Evolutionary conservation across 2,329 filamentous ascomycete species (phyloP), one percentile per base, ranked within the genome.

Genomic region (Penicillium sp.): DNA sequence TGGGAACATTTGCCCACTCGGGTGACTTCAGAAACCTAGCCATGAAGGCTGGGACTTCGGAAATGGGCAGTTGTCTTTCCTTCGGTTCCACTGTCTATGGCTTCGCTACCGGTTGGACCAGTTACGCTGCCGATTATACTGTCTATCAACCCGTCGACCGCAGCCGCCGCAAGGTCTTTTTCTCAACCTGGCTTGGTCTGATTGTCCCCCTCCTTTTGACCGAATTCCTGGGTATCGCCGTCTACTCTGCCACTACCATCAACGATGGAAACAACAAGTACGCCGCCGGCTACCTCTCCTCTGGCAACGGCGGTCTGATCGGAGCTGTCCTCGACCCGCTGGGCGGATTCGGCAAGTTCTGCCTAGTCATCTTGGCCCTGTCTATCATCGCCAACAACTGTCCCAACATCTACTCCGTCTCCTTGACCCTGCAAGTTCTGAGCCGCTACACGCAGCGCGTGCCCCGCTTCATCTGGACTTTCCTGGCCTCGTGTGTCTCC

Each of bases 101-200:
- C 32, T 87, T 88, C 65, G 80, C 85, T 15, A 86, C 88, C 2
- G 83, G 89, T 49, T 94, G 90, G 89, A 84, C 86, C 1, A 82
- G 82, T 6, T 89, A 86, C 53, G 88, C 89, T 0, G 86, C 88
- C 7, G 89, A 93, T 66, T 93, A 91, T 69, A 90, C 87, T 18
- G 87, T 90, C 44, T 92, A 92, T 71, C 89, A 91, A 62, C 88
- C 88, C 0, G 75, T 78, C 2, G 78, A 72, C 20, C 84, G 84
- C 33, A 81, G 81, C 24, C 80, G 83, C 18, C 68, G 68, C 34
- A 84, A 84, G 54, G 78, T 91, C 54, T 93, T 92, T 71, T 62
- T 82, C 53, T 85, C 84, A 66, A 89, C 88, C 24, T 89, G 85
- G 68, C 67, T 76, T 20, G 90, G 90, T 8, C 77, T 94, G 12